Percentiles rank a stretch among this genome's conserved stretches.
Conservation (phyloP, 2,329 filamentous ascomycete species). For the Mycosphaerelloides madeirae region DNA sequence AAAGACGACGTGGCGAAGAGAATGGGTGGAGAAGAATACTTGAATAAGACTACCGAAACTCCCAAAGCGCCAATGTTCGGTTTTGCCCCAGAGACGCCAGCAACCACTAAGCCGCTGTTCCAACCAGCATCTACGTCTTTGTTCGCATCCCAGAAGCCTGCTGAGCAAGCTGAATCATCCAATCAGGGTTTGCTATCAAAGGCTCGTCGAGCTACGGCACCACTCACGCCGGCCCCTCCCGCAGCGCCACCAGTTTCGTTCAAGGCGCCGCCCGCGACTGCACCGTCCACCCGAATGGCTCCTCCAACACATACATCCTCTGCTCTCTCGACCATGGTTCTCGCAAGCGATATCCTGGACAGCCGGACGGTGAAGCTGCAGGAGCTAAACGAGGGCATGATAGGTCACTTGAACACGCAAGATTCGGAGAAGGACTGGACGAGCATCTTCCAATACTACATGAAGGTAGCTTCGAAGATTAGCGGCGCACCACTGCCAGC, state of each 20-base stretch:
- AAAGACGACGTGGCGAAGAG: conserved; percentile 2
- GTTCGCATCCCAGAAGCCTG: conserved; percentile 1
- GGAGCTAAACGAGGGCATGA: conserved; percentile 26
- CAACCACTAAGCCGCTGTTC: conserved; percentile 13
- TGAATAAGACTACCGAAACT: conserved; percentile 6
- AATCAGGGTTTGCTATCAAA: conserved; percentile 2
- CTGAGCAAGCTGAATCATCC: conserved; percentile 4
- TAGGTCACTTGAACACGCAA: conserved; percentile 23
- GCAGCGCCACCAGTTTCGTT: conserved; percentile 6
- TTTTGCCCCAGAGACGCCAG: conserved; percentile 9
- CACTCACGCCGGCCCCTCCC: conserved; percentile 8
- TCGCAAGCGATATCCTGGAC: neutral
- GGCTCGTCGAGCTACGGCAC: neutral
- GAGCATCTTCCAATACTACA: conserved; percentile 25
- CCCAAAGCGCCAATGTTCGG: conserved; percentile 9
- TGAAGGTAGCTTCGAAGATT: conserved; percentile 22
- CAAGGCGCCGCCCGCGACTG: conserved; percentile 13
- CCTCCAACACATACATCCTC: conserved; percentile 1
- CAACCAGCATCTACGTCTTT: conserved; percentile 3
- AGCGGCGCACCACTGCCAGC: conserved; percentile 10
- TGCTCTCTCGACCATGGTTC: neutral
- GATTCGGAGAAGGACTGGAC: conserved; percentile 27
- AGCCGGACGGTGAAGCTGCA: conserved; percentile 15
- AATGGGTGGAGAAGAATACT: neutral
- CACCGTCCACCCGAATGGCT: conserved; percentile 9